A percentile compares a stretch with the other conserved stretches of the same genome.
These are phyloP conservation scores for Alopecurus myosuroides DNA, from an alignment of 176 grass and related monocot genomes.

Conservation along the genomic window DNA sequence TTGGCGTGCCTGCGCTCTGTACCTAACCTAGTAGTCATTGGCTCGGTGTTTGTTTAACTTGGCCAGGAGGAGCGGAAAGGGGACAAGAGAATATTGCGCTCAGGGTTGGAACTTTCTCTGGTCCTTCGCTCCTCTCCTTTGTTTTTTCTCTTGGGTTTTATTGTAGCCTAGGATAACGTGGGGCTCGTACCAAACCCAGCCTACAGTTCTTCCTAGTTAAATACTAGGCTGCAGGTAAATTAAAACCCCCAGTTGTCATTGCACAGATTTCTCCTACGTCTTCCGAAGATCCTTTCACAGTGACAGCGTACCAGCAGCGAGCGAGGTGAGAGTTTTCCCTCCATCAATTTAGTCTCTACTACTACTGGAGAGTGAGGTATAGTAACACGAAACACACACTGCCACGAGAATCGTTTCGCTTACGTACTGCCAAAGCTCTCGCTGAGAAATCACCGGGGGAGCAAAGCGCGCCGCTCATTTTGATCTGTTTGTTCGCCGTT, in stretches of 20 bases:
- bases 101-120: conserved; percentile 26
- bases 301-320: conserved; percentile 12
- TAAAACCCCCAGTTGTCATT: not conserved
- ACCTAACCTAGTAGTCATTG: conserved; percentile 16
- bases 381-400: not conserved
- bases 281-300: not conserved
- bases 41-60: not conserved
- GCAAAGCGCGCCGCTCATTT: not conserved
- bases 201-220: not conserved
- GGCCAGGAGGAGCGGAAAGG: not conserved
- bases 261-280: not conserved
- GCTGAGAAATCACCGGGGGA: not conserved
- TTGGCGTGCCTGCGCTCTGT: not conserved
- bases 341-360: too few species aligned
- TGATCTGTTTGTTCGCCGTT: not conserved
- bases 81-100: conserved; percentile 16
- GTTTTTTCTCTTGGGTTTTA: not conserved
- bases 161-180: conserved; percentile 24
- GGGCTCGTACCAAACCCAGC: not conserved
- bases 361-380: not conserved
- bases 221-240: not conserved
- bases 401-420: not conserved
- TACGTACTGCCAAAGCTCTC: not conserved
- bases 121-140: not conserved
- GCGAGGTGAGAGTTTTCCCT: not conserved